Percentiles rank a stretch among this genome's conserved stretches.
These are phyloP conservation scores for Tricholoma hemisulphureum DNA, from an alignment of 768 basidiomycete species.

Conservation along the genomic window DNA sequence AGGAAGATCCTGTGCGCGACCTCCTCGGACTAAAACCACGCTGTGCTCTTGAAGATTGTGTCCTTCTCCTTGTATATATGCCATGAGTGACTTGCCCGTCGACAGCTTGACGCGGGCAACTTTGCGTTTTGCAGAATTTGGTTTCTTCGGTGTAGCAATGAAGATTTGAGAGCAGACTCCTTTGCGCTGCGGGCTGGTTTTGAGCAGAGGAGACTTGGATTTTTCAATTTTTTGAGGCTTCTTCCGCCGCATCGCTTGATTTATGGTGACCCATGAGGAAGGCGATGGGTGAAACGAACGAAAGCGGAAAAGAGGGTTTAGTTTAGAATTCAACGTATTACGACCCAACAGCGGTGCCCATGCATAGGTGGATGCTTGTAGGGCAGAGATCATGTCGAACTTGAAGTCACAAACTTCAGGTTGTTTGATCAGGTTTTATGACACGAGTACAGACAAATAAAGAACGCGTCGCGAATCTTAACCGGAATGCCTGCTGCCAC, in stretches of 20 bases:
- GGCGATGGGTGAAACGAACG: slow-evolving; percentile 66
- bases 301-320: slow-evolving; percentile 23
- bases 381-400: slow-evolving; percentile 37
- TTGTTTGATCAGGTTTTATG: background rate
- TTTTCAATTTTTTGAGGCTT: slow-evolving; percentile 49
- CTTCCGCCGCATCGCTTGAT: slow-evolving; percentile 85
- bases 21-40: slow-evolving; percentile 93
- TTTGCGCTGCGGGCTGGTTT: slow-evolving; percentile 81
- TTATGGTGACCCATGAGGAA: slow-evolving; percentile 65
- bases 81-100: slow-evolving; percentile 85
- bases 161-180: slow-evolving; percentile 85
- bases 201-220: slow-evolving; percentile 78
- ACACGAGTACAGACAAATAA: slow-evolving; percentile 17
- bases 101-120: slow-evolving; percentile 91
- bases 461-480: slow-evolving; percentile 33
- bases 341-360: slow-evolving; percentile 28
- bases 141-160: slow-evolving; percentile 90
- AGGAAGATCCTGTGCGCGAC: slow-evolving; percentile 95
- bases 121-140: slow-evolving; percentile 98
- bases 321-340: background rate
- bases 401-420: background rate
- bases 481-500: slow-evolving; percentile 38
- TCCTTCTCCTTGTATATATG: slow-evolving; percentile 96
- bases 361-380: slow-evolving; percentile 31
- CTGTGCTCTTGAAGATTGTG: slow-evolving; percentile 98